A percentile compares a stretch with the other conserved stretches of the same genome.
These are phyloP conservation scores for Eremothecium cymbalariae DNA, from an alignment of 1,139 yeast genomes.

Conservation along the genomic window DNA sequence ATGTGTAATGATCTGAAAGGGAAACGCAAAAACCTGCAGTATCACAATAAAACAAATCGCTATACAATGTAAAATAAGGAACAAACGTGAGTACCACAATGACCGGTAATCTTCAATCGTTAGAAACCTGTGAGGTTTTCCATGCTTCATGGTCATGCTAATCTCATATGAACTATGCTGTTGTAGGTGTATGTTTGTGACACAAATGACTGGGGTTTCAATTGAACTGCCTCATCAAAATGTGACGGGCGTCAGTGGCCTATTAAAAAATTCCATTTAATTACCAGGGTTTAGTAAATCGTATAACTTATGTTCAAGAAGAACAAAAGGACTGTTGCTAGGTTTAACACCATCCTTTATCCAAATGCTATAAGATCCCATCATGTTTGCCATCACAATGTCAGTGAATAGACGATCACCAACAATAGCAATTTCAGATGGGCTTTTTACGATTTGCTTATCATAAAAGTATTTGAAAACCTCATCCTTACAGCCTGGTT, in stretches of 20 bases:
- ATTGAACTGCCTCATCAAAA: background rate
- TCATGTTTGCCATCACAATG: constrained; percentile 84
- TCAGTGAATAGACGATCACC: constrained; percentile 93
- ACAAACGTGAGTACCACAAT: constrained; percentile 3
- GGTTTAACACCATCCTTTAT: constrained; percentile 57
- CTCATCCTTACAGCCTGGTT: constrained; percentile 81
- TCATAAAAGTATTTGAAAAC: constrained; percentile 49
- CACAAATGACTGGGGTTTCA: constrained; percentile 1
- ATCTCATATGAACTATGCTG: background rate
- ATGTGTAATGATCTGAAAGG: constrained; percentile 3
- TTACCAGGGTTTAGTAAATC: constrained; percentile 6
- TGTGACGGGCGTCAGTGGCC: background rate
- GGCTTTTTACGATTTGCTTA: constrained; percentile 40
- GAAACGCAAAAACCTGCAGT: constrained; percentile 5
- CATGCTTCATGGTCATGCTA: constrained; percentile 2
- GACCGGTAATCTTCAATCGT: constrained; percentile 5
- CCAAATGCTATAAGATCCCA: constrained; percentile 89
- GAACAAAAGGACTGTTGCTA: constrained; percentile 18
- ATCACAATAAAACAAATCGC: constrained; percentile 1
- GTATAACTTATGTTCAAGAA: constrained; percentile 22
- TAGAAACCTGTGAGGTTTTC: constrained; percentile 1
- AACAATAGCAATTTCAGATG: constrained; percentile 68
- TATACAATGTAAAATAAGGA: constrained; percentile 5
- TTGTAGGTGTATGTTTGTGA: background rate
- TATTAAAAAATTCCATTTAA: background rate